phyloP scores from a whole-genome alignment of 371 early-diverging fungal genomes.

The Massospora cicadina region DNA sequence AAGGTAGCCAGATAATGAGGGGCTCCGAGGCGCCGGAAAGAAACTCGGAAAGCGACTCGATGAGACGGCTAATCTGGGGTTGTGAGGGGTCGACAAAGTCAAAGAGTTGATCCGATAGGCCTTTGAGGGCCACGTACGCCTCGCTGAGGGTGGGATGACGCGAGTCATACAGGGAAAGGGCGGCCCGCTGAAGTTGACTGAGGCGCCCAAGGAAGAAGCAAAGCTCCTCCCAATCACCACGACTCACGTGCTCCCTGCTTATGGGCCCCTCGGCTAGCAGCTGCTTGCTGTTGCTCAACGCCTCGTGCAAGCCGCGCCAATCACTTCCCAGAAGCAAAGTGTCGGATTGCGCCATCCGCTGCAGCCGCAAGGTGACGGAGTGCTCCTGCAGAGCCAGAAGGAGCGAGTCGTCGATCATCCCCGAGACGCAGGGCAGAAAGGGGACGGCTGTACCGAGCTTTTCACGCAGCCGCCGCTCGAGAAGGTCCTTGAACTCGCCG shows the following conservation, averaged over 20 bases:
- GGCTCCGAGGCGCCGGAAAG: neutral
- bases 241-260: neutral
- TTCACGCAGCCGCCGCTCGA: neutral
- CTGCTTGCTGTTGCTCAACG: neutral
- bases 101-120: neutral
- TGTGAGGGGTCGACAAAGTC: neutral
- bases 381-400: neutral
- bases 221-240: neutral
- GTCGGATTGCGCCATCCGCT: neutral
- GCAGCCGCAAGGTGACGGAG: neutral
- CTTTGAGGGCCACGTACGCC: conserved; percentile 3
- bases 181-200: neutral
- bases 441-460: neutral
- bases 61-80: conserved; percentile 1
- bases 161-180: neutral
- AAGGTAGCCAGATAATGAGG: neutral
- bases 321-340: neutral
- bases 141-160: neutral
- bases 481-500: neutral
- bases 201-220: neutral
- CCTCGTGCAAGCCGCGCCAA: neutral
- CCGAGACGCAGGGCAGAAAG: neutral
- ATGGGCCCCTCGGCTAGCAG: neutral
- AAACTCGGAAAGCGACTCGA: neutral
- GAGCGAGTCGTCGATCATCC: neutral